These are phyloP conservation scores for Botryosphaeria dothidea DNA, from an alignment of 2,329 filamentous ascomycete genomes.

Conservation along the genomic window DNA sequence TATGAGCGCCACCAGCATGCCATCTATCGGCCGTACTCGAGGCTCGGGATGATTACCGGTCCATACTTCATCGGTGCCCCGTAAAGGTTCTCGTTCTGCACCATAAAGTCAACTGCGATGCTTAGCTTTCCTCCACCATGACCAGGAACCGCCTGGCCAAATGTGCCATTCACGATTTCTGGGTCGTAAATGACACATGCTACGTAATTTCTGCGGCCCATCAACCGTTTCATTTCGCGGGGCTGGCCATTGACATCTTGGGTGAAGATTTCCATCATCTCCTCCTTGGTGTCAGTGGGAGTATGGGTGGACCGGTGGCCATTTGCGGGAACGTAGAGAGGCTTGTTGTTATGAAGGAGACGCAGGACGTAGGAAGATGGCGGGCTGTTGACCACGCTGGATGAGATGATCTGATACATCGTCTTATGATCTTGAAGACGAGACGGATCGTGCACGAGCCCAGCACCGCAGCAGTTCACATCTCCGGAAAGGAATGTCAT, in stretches of 20 bases:
- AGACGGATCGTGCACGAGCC: conserved; percentile 88
- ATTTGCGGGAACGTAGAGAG: conserved; percentile 87
- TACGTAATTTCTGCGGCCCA: conserved; percentile 90
- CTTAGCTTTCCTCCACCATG: conserved; percentile 61
- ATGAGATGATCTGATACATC: conserved; percentile 98
- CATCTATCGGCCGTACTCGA: conserved; percentile 51
- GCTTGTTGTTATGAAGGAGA: conserved; percentile 92
- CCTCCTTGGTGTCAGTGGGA: conserved; percentile 91
- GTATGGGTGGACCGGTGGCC: conserved; percentile 70
- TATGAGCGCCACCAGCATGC: background rate
- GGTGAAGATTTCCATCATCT: conserved; percentile 99
- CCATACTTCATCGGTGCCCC: conserved; percentile 90
- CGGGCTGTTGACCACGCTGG: conserved; percentile 87
- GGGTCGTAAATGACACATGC: conserved; percentile 94
- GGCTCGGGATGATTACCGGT: conserved; percentile 85
- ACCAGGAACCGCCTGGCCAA: conserved; percentile 41
- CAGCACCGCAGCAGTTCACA: conserved; percentile 88
- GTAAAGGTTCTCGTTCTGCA: conserved; percentile 85
- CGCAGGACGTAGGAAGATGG: conserved; percentile 84
- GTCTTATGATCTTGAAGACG: conserved; percentile 95
- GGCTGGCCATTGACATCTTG: conserved; percentile 83
- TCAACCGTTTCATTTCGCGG: conserved; percentile 85
- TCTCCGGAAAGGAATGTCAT: conserved; percentile 96
- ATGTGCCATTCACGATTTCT: conserved; percentile 62
- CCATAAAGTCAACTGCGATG: conserved; percentile 93